Conservation (phyloP, 768 basidiomycete species). For the Leccinum incarnatum region DNA sequence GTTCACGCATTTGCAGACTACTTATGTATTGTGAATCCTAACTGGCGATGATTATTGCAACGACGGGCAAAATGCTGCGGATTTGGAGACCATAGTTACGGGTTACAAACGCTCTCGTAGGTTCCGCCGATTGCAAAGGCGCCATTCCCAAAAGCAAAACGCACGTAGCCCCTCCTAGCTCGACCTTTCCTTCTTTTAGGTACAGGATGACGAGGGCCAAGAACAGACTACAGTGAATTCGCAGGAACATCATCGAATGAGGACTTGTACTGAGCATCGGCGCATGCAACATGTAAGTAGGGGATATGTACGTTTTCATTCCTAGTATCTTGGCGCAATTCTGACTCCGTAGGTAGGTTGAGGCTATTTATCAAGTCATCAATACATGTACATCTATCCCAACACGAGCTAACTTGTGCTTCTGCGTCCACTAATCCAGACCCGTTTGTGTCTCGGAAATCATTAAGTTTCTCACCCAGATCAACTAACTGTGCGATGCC, state of each 20-base stretch:
- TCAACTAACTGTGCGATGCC: not conserved
- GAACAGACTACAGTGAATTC: not conserved
- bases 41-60: not conserved
- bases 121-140: not conserved
- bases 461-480: not conserved
- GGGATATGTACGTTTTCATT: too few species aligned
- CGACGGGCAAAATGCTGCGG: not conserved
- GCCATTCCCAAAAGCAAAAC: not conserved
- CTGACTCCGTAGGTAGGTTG: not conserved
- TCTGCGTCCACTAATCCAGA: not conserved
- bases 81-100: not conserved
- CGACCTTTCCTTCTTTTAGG: not conserved
- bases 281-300: not conserved
- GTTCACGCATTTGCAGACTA: not conserved
- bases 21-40: not conserved
- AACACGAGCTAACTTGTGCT: not conserved
- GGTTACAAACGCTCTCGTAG: not conserved
- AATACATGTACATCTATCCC: not conserved
- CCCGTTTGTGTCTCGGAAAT: not conserved
- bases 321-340: not conserved
- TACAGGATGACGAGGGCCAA: not conserved
- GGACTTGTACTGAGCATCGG: not conserved
- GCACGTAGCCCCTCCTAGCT: not conserved
- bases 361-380: not conserved
- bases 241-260: not conserved